Evolutionary conservation across 2,329 filamentous ascomycete species (phyloP).

Genomic region (Aspergillus oerlinghausenensis): DNA sequence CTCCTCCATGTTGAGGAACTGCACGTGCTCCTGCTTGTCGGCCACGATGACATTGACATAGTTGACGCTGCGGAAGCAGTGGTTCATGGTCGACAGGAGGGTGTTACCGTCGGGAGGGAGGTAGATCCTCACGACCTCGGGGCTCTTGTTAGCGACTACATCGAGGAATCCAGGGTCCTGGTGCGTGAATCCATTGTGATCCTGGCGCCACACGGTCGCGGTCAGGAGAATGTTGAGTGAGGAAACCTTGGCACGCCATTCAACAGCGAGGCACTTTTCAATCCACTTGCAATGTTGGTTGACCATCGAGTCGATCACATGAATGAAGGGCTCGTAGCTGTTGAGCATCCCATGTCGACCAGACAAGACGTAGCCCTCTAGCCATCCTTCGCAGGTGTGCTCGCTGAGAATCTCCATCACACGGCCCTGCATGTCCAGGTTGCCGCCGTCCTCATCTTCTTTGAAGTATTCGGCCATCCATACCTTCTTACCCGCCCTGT

Average conservation of each 20-base stretch:
- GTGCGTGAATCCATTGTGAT: slow-evolving; percentile 80
- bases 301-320: slow-evolving; percentile 81
- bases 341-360: slow-evolving; percentile 73
- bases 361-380: slow-evolving; percentile 72
- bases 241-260: slow-evolving; percentile 68
- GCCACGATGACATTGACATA: slow-evolving; percentile 79
- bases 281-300: slow-evolving; percentile 85
- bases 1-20: slow-evolving; percentile 69
- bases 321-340: slow-evolving; percentile 78
- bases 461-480: slow-evolving; percentile 77
- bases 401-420: slow-evolving; percentile 85
- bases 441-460: slow-evolving; percentile 70
- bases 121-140: slow-evolving; percentile 75
- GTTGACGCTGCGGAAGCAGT: slow-evolving; percentile 68
- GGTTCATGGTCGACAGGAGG: slow-evolving; percentile 69
- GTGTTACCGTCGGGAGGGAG: slow-evolving; percentile 76
- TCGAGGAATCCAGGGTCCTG: slow-evolving; percentile 78
- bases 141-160: slow-evolving; percentile 73
- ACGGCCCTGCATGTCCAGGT: slow-evolving; percentile 62
- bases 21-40: slow-evolving; percentile 74
- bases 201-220: slow-evolving; percentile 74
- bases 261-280: slow-evolving; percentile 73
- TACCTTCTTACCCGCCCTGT: slow-evolving; percentile 71
- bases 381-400: slow-evolving; percentile 74
- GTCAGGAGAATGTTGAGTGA: slow-evolving; percentile 78